phyloP scores from a whole-genome alignment of 2,329 filamentous ascomycete species.

The Plectosphaerella cucumerina region DNA sequence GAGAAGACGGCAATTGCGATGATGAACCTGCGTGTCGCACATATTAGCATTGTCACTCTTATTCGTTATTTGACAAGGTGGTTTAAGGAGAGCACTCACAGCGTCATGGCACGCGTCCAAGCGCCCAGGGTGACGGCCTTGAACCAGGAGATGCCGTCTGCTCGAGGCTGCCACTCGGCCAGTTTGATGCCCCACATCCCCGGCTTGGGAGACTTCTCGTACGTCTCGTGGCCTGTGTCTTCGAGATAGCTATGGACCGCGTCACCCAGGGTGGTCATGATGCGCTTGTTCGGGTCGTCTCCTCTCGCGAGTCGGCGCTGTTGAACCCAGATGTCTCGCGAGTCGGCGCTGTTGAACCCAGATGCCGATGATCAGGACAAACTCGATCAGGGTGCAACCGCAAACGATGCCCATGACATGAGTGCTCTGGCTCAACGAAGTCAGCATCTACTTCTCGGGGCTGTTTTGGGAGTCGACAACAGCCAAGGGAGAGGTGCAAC shows the following conservation, averaged over 20 bases:
- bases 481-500: no score
- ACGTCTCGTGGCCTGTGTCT: neutral
- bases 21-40: neutral
- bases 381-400: neutral
- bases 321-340: neutral
- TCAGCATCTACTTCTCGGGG: no score
- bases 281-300: neutral
- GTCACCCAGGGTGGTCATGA: neutral
- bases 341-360: neutral
- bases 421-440: no score
- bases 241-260: neutral
- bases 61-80: neutral
- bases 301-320: neutral
- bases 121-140: neutral
- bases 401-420: neutral
- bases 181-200: neutral
- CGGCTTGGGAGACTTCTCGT: neutral
- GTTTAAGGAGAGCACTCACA: neutral
- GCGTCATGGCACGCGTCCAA: neutral
- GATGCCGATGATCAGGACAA: neutral
- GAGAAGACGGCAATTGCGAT: neutral
- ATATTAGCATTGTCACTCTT: neutral
- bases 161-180: neutral
- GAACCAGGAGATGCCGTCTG: neutral
- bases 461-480: no score